Evolutionary conservation across 441 rosid species (phyloP), one percentile per base, ranked within the genome.

Genomic region (Dalechampia spathulata): DNA sequence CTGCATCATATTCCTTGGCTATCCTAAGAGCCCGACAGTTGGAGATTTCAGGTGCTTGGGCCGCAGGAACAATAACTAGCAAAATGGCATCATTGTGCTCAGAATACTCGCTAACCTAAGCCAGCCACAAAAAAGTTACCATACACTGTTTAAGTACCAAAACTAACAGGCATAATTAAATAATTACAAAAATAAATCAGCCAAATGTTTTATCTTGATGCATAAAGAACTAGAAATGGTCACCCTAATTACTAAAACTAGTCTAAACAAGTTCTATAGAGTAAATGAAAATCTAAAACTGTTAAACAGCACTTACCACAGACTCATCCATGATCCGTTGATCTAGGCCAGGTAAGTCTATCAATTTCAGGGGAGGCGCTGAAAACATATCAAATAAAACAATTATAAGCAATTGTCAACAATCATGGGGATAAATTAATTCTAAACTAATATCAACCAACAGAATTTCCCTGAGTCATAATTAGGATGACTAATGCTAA

Each of bases 301-400:
- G 55, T 64, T 66, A 30, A 49, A 50, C 25, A 32, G 12, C 28
- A 44, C 89, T 77, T 63, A 90, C 95, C 95, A 76, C 49, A 8
- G 90, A 69, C 55, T 85, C 96, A 44, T 85, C 98, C 80, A 83
- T 75, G 57, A 83, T 78, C 60, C 94, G 74, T 72, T 87, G 98
- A 70, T 90, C 98, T 67, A 88, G 57, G 70, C 98, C 98, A 58
- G 98, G 98, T 66, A 90, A 77, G 74, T 90, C 98, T 32, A 85
- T 55, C 79, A 87, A 71, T 71, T 90, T 90, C 65, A 90, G 54
- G 6, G 96, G 90, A 26, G 97, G 97, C 42, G 97, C 97, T 90
- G 87, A 52, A 63, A 46, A 59, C 26, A 57, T 27, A 44, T 32
- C 20, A 28, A 1, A 6, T 9, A 66, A 26, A 34, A 7, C 10